phyloP scores from a whole-genome alignment of 192 early-diverging fungal genomes.

The Cetraspora pellucida region DNA sequence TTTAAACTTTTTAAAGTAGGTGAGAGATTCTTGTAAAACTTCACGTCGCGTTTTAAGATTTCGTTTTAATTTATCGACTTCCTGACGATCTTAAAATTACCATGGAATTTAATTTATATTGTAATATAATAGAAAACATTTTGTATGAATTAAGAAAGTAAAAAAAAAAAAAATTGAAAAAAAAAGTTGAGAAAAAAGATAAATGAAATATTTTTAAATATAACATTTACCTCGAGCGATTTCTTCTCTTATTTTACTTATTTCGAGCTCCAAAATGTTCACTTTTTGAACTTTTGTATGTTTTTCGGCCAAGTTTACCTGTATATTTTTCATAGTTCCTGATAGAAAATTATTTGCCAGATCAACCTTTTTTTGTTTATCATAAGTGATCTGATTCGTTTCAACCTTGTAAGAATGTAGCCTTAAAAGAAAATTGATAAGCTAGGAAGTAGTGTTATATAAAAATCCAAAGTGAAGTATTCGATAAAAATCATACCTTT shows the following conservation, averaged over 20 bases:
- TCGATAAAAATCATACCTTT: constrained; percentile 6
- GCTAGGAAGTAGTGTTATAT: background rate
- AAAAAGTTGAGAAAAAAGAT: background rate
- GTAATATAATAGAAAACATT: background rate
- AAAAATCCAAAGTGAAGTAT: background rate
- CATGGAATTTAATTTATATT: background rate
- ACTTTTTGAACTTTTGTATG: constrained; percentile 20
- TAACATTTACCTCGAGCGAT: constrained; percentile 12
- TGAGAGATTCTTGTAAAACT: constrained; percentile 12
- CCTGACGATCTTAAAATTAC: constrained; percentile 24
- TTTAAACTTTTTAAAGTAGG: constrained; percentile 24
- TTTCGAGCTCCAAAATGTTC: constrained; percentile 14
- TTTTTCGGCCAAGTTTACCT: constrained; percentile 21
- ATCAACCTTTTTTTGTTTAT: constrained; percentile 17
- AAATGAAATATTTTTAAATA: background rate
- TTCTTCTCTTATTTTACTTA: constrained; percentile 18
- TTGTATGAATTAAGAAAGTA: background rate
- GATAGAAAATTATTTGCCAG: constrained; percentile 14
- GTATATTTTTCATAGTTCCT: background rate
- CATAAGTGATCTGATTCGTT: constrained; percentile 17
- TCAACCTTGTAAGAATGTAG: background rate
- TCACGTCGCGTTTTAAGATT: constrained; percentile 11
- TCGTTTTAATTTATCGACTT: constrained; percentile 26
- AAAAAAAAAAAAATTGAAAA: background rate
- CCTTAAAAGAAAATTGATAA: background rate